Evolutionary conservation across 2,329 filamentous ascomycete species (phyloP), one percentile per base, ranked within the genome.

Genomic region (Laburnicola sp.): DNA sequence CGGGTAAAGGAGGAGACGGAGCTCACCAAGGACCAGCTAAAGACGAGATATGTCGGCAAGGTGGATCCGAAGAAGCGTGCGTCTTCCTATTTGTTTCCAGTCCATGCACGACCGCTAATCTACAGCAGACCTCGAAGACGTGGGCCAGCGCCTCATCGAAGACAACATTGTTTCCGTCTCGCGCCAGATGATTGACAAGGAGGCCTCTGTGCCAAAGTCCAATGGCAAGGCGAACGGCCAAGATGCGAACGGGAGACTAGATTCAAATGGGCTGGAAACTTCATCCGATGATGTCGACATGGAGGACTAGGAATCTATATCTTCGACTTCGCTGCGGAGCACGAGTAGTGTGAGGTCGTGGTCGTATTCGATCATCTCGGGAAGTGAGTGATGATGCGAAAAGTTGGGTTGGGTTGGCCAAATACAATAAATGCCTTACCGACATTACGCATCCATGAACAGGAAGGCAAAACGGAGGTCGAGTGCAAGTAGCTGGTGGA

Each of bases 81-180:
- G 80, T 77, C 16, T 43, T 22, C 5, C 16, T 2, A 21, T n/a
- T n/a, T 2, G 3, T 1, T 2, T 8, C 1, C 31, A 9, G 3
- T 5, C 7, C 7, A 26, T 27, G 23, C 25, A 38, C 22, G 21
- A 22, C 5, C 11, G 36, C 65, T 72, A 52, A 72, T 52, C 11
- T 3, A 22, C 8, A 50, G 40, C 59, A 84, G 81, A 99, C 74
- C 83, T 99, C 70, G 92, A 97, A 75, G 91, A 96, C 64, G 90
- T 99, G 40, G 94, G 94, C 48, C 92, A 97, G 76, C 87, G 95
- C 73, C 83, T 97, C 59, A 97, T 99, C 67, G 95, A 99, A 78
- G 94, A 99, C 82, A 99, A 99, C 76, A 99, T 99, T 59, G 94
- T 99, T 9, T 90, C 91, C 3, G 92, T 99, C n/a, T 95, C 91